Conservation (phyloP, 345 rosid genomes). For the Lenwebbia sp. region DNA sequence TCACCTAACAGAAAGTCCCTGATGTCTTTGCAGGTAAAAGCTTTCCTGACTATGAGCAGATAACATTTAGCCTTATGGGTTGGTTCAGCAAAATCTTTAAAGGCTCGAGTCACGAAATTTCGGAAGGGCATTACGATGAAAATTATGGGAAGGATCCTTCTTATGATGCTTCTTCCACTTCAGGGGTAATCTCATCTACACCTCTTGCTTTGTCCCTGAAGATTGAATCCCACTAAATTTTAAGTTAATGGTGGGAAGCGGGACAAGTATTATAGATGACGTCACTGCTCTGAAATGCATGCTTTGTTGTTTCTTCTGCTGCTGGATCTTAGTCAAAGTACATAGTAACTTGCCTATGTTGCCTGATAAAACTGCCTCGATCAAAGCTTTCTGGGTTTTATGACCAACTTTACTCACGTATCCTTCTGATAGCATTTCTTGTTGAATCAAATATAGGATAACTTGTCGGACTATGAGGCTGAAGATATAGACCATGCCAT, state of each 20-base stretch:
- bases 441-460: slow-evolving; percentile 29
- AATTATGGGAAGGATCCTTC: slow-evolving; percentile 30
- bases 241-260: not conserved
- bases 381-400: not conserved
- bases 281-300: not conserved
- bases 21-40: slow-evolving; percentile 23
- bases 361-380: not conserved
- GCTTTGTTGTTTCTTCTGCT: not conserved
- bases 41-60: slow-evolving; percentile 34
- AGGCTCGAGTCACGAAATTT: slow-evolving; percentile 46
- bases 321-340: not conserved
- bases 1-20: not conserved
- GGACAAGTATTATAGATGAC: not conserved
- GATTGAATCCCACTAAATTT: not conserved
- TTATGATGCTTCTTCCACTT: slow-evolving; percentile 41
- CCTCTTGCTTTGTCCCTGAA: not conserved
- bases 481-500: slow-evolving; percentile 77
- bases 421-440: not conserved
- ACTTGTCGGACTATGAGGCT: slow-evolving; percentile 39
- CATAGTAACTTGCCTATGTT: not conserved
- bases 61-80: slow-evolving; percentile 45
- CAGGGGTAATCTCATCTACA: slow-evolving; percentile 40
- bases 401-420: not conserved
- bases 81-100: slow-evolving; percentile 84
- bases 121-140: slow-evolving; percentile 39